Percentiles rank a stretch among this genome's conserved stretches.
These are phyloP conservation scores for Hanseniaspora clermontiae DNA, from an alignment of 805 yeast genomes.

Conservation along the genomic window DNA sequence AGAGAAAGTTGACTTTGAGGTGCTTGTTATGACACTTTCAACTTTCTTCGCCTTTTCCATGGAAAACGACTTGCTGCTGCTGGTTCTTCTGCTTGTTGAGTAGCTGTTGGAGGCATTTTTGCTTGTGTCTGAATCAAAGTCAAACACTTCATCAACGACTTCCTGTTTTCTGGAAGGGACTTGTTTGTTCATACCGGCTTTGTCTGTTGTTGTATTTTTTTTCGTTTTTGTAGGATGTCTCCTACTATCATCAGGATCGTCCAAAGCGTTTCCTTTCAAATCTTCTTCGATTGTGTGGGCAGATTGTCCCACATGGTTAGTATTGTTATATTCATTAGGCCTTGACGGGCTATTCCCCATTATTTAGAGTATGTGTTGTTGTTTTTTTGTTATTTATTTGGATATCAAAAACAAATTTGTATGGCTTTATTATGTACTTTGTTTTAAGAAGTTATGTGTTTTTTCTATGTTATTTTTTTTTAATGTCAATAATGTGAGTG, in stretches of 20 bases:
- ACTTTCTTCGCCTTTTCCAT: not conserved
- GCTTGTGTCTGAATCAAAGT: constrained; percentile 29
- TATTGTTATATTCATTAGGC: constrained; percentile 27
- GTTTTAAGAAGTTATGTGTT: not conserved
- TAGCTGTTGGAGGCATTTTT: constrained; percentile 14
- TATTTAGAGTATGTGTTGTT: not conserved
- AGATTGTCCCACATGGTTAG: constrained; percentile 16
- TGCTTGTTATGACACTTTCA: not conserved
- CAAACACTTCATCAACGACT: constrained; percentile 16
- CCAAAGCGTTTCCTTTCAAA: constrained; percentile 16
- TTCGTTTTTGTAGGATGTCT: constrained; percentile 18
- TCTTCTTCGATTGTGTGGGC: constrained; percentile 22
- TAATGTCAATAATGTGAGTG: no score
- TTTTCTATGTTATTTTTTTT: not conserved
- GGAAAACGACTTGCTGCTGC: constrained; percentile 13
- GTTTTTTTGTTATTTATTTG: not conserved
- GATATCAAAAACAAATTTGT: no score
- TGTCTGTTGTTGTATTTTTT: constrained; percentile 16
- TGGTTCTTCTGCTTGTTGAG: constrained; percentile 14
- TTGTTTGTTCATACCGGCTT: constrained; percentile 9
- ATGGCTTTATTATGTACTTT: no score
- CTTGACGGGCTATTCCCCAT: constrained; percentile 61
- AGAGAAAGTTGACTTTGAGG: not conserved
- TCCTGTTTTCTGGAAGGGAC: constrained; percentile 11
- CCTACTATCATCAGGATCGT: constrained; percentile 38